A percentile compares a stretch with the other conserved stretches of the same genome.
phyloP scores from a whole-genome alignment of 495 filamentous ascomycete genomes.

The Penicillium flavigenum region DNA sequence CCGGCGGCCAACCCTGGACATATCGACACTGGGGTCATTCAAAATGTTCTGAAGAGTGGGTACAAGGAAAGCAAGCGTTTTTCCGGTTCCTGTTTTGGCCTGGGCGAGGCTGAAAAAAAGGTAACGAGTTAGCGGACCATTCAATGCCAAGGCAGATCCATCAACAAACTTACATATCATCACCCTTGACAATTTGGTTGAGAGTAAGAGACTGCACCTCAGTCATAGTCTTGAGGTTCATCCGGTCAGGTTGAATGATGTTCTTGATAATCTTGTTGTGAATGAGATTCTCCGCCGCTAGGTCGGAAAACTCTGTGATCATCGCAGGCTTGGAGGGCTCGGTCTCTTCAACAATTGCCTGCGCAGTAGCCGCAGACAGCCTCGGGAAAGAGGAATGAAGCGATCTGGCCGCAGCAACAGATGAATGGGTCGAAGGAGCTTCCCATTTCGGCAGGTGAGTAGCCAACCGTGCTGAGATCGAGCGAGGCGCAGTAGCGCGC shows the following conservation, averaged over 20 bases:
- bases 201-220: slow-evolving; percentile 88
- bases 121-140: slow-evolving; percentile 6
- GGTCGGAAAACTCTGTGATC: slow-evolving; percentile 68
- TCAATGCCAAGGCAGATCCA: neutral
- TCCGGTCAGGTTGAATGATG: slow-evolving; percentile 59
- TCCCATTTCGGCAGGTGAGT: slow-evolving; percentile 36
- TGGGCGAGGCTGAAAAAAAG: slow-evolving; percentile 69
- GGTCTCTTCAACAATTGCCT: slow-evolving; percentile 19
- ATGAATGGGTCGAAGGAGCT: slow-evolving; percentile 18
- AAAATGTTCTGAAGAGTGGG: slow-evolving; percentile 74
- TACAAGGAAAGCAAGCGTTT: slow-evolving; percentile 80
- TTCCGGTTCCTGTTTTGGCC: slow-evolving; percentile 85
- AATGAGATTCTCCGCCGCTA: slow-evolving; percentile 62
- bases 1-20: slow-evolving; percentile 29
- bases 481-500: slow-evolving; percentile 36
- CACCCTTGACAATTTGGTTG: slow-evolving; percentile 69
- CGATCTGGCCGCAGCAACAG: slow-evolving; percentile 27
- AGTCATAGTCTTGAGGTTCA: slow-evolving; percentile 84
- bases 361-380: slow-evolving; percentile 27
- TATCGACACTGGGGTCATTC: slow-evolving; percentile 50
- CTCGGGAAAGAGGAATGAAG: slow-evolving; percentile 36
- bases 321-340: slow-evolving; percentile 25
- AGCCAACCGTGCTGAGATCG: slow-evolving; percentile 28
- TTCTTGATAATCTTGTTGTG: slow-evolving; percentile 62
- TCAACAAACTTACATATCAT: slow-evolving; percentile 65